Evolutionary conservation across 2,329 filamentous ascomycete genomes (phyloP), one percentile per base, ranked within the genome.

Genomic region (Fusarium gaditjirri): DNA sequence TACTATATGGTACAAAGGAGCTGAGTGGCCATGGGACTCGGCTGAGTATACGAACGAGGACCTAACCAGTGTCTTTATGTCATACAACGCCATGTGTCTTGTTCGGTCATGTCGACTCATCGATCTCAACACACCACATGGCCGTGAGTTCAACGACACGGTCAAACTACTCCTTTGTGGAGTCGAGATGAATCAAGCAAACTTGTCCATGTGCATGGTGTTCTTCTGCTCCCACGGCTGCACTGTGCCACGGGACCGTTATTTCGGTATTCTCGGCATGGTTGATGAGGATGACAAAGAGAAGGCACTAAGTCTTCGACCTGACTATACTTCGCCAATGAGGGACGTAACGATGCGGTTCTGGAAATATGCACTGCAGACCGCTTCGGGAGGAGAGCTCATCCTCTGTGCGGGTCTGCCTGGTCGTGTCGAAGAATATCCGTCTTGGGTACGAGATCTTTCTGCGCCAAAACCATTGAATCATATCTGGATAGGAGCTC

Each of bases 221-320:
- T 6, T 31, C 5, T 62, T 68, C 2, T 64, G 19, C 10, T 49
- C 21, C 4, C 41, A 57, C 2, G 12, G 13, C 1, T 68, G 64
- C 13, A 59, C 27, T 1, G n/a, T 64, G 14, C 58, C 66, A 0
- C 23, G 33, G 14, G 66, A 69, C 21, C 38, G 63, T 2, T 68
- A 69, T n/a, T 64, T 68, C 6, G 65, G 41, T 16, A 58, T 68
- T 21, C 42, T 69, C 2, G 58, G 66, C 2, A n/a, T 69, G 19
- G 6, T 69, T 1, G 38, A 67, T 1, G 62, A 46, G 8, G 16
- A 56, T 1, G 57, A 53, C 13, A 27, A 35, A 0, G 38, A 29
- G 6, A 39, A 57, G 13, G 33, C 23, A 8, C n/a, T 16, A 4
- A 35, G 47, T 6, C 23, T 69, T 2, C 35, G 23, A 1, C 46